These are phyloP conservation scores for Eimeria brunetti DNA, from an alignment of 169 alveolate species.

Conservation along the genomic window DNA sequence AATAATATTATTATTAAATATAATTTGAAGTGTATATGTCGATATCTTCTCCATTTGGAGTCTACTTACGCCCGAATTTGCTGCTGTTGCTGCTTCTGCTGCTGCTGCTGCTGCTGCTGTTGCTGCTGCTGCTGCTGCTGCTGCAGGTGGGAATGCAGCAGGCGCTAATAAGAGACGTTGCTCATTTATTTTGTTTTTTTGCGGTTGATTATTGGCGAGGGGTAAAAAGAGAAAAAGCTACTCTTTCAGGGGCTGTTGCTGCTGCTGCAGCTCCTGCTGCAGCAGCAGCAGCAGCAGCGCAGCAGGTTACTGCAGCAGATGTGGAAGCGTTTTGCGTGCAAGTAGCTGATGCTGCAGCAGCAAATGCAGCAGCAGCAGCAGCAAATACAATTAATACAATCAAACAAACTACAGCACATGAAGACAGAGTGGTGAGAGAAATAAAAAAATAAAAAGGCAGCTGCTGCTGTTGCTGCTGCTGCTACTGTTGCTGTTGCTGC, in stretches of 20 bases:
- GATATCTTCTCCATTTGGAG: no score
- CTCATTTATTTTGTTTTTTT: constrained; percentile 3
- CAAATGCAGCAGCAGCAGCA: no score
- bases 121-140: not conserved
- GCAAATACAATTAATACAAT: no score
- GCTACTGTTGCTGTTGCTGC: not conserved
- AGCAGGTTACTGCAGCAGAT: constrained; percentile 1
- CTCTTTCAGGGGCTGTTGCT: not conserved
- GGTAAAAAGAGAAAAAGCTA: not conserved
- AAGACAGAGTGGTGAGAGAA: no score
- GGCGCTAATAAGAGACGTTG: constrained; percentile 37
- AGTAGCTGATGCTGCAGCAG: no score
- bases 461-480: not conserved
- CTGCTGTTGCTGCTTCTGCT: no score
- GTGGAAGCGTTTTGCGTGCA: constrained; percentile 30
- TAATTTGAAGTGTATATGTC: no score
- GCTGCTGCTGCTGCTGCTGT: not conserved
- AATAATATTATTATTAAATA: no score
- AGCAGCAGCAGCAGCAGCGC: not conserved
- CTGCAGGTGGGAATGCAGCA: constrained; percentile 27
- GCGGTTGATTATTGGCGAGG: not conserved
- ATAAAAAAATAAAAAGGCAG: not conserved
- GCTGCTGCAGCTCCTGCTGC: not conserved
- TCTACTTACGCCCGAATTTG: not conserved
- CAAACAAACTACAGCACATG: no score